phyloP scores from a whole-genome alignment of 1,284 basidiomycete species.

The Sanguinoderma infundibulare region DNA sequence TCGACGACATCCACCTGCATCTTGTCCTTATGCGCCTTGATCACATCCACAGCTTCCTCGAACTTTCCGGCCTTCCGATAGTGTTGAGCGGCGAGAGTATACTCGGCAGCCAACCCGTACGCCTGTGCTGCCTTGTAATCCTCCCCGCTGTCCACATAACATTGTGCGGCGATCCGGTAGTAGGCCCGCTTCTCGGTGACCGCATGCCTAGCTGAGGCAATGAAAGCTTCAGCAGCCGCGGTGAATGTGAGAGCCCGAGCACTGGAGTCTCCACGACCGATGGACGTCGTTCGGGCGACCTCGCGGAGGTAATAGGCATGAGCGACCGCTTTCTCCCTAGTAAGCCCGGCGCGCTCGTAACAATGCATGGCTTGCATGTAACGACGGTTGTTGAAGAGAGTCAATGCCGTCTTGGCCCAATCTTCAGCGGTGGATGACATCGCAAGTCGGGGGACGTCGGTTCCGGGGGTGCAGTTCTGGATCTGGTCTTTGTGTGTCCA shows the following conservation, averaged over 20 bases:
- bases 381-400: constrained; percentile 57
- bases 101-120: constrained; percentile 50
- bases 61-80: constrained; percentile 57
- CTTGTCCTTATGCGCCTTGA: constrained; percentile 37
- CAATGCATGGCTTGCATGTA: constrained; percentile 68
- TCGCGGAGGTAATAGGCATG: constrained; percentile 50
- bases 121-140: constrained; percentile 48
- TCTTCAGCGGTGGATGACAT: constrained; percentile 52
- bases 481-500: constrained; percentile 51
- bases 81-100: constrained; percentile 46
- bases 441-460: constrained; percentile 51
- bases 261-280: constrained; percentile 38
- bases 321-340: constrained; percentile 50
- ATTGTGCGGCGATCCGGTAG: constrained; percentile 55
- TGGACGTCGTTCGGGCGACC: constrained; percentile 37
- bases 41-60: constrained; percentile 54
- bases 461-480: constrained; percentile 46
- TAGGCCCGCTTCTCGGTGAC: constrained; percentile 40
- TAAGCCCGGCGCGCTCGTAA: constrained; percentile 56
- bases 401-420: constrained; percentile 57
- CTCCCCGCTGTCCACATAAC: constrained; percentile 49
- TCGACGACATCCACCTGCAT: constrained; percentile 43
- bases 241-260: constrained; percentile 43
- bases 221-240: constrained; percentile 54
- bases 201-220: constrained; percentile 41